Percentiles rank a stretch among this genome's conserved stretches.
Conservation (phyloP, 352 stramenopile species). For the Aphanomyces invadans region DNA sequence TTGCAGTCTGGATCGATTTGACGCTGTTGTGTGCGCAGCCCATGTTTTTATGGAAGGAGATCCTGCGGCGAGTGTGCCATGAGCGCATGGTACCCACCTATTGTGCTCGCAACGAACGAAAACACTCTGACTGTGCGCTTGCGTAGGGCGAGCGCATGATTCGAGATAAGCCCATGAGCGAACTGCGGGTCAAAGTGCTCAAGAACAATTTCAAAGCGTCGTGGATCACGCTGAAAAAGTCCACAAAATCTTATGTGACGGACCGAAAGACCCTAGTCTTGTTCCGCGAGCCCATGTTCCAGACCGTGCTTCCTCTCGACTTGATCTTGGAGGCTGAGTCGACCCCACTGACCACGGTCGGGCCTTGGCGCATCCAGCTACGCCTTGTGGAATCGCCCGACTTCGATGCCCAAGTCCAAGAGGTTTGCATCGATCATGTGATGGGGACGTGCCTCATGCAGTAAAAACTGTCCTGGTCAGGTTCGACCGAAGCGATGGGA, state of each 20-base stretch:
- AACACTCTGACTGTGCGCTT: neutral
- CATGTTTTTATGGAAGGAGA: conserved; percentile 83
- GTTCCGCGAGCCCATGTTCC: conserved; percentile 74
- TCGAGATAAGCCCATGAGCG: conserved; percentile 68
- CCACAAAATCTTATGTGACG: conserved; percentile 69
- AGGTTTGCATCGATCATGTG: conserved; percentile 24
- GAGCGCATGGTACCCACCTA: conserved; percentile 35
- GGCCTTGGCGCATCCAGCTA: conserved; percentile 3
- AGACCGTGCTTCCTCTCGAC: conserved; percentile 26
- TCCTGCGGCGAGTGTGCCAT: conserved; percentile 77
- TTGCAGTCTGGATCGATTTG: conserved; percentile 67
- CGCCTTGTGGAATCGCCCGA: conserved; percentile 22
- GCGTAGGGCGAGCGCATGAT: conserved; percentile 63
- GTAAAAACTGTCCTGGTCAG: neutral
- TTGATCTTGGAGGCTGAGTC: neutral
- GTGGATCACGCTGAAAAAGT: conserved; percentile 82
- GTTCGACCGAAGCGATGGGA: conserved; percentile 35
- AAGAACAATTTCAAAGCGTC: conserved; percentile 43
- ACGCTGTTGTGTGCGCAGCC: conserved; percentile 44
- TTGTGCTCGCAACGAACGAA: neutral
- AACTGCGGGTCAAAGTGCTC: conserved; percentile 62
- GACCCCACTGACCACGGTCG: neutral
- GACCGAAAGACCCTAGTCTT: conserved; percentile 55
- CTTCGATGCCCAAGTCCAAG: conserved; percentile 43
- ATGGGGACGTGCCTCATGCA: conserved; percentile 1